Conservation (phyloP, 495 filamentous ascomycete genomes). For the Glutinoglossum americanum region DNA sequence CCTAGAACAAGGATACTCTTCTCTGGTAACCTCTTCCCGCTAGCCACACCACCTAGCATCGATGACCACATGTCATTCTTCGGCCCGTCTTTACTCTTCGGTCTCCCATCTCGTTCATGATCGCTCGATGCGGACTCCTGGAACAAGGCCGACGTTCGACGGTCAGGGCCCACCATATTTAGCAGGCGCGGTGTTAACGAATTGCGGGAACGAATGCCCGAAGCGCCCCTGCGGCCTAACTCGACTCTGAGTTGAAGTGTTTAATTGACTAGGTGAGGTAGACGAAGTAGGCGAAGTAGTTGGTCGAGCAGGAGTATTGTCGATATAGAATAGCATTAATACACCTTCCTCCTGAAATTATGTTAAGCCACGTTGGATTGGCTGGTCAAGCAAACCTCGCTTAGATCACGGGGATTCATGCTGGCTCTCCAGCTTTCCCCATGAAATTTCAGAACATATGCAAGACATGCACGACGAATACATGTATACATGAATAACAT, state of each 20-base stretch:
- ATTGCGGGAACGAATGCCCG: background rate
- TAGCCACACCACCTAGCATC: constrained; percentile 77
- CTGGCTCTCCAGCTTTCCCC: too few relatives aligned
- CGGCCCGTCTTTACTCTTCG: constrained; percentile 43
- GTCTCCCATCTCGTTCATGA: constrained; percentile 13
- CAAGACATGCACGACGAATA: too few relatives aligned
- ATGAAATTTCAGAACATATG: too few relatives aligned
- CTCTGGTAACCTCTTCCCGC: constrained; percentile 74
- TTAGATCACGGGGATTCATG: background rate
- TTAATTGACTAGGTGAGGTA: background rate
- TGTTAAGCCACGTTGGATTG: background rate
- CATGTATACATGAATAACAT: constrained; percentile 82
- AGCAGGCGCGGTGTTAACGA: background rate
- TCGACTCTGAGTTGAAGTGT: background rate
- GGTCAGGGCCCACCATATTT: constrained; percentile 1
- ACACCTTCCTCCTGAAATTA: background rate
- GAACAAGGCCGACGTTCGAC: constrained; percentile 27
- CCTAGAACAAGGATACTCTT: constrained; percentile 79
- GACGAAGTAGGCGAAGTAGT: too few relatives aligned
- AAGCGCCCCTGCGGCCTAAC: background rate
- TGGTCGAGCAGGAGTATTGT: background rate
- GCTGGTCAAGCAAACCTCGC: background rate
- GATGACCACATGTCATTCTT: constrained; percentile 90
- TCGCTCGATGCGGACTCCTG: constrained; percentile 22
- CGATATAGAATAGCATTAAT: background rate